A percentile compares a stretch with the other conserved stretches of the same genome.
Conservation (phyloP, 106 monocot genomes). For the Acorus gramineus region DNA sequence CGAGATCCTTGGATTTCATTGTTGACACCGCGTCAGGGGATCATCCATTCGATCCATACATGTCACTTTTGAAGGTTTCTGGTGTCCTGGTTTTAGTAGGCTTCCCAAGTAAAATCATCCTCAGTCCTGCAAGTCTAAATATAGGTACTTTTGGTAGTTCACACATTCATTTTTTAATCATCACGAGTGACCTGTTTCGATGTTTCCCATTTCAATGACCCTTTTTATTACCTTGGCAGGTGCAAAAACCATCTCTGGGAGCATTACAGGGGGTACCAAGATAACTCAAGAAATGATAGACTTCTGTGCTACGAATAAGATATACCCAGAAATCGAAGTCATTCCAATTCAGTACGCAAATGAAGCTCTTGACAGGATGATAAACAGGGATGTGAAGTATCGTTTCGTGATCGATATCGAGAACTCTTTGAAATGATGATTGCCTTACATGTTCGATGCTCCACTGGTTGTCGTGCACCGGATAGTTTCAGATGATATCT, state of each 20-base stretch:
- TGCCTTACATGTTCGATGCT: background rate
- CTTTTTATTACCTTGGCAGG: conserved; percentile 19
- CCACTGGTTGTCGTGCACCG: background rate
- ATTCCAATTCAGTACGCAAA: conserved; percentile 60
- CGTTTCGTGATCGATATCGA: conserved; percentile 73
- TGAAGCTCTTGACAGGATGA: conserved; percentile 56
- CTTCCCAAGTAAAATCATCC: conserved; percentile 56
- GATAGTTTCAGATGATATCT: too few relatives aligned
- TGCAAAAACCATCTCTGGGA: conserved; percentile 44
- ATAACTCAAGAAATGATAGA: conserved; percentile 61
- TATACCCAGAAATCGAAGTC: conserved; percentile 64
- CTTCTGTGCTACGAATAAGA: conserved; percentile 57
- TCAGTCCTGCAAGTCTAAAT: conserved; percentile 41
- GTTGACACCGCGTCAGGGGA: conserved; percentile 79
- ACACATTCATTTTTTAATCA: background rate
- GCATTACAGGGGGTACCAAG: conserved; percentile 53
- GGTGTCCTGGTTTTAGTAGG: conserved; percentile 60
- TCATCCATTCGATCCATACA: conserved; percentile 84
- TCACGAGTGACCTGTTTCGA: background rate
- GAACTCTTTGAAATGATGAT: conserved; percentile 40
- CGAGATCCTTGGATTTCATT: conserved; percentile 62
- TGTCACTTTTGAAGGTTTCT: conserved; percentile 55
- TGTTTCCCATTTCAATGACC: background rate
- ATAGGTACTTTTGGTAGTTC: conserved; percentile 20
- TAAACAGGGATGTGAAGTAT: conserved; percentile 56